These are phyloP conservation scores for Suhomyces pyralidae DNA, from an alignment of 805 yeast species.

Conservation along the genomic window DNA sequence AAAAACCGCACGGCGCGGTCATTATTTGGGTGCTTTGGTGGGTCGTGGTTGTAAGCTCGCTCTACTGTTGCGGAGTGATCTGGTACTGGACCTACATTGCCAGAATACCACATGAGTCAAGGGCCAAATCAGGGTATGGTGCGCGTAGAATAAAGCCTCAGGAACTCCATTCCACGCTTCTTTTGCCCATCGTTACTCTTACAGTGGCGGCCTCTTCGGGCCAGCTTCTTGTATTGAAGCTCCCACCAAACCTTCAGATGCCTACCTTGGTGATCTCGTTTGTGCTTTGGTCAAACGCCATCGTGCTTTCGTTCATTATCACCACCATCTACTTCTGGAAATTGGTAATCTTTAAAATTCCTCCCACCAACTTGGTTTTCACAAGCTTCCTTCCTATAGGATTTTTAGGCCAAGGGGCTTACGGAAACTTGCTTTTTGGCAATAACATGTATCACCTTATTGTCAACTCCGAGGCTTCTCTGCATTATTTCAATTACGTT, in stretches of 20 bases:
- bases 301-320: conserved; percentile 51
- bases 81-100: conserved; percentile 47
- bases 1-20: conserved; percentile 38
- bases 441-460: conserved; percentile 31
- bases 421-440: conserved; percentile 58
- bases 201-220: conserved; percentile 79
- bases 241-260: conserved; percentile 46
- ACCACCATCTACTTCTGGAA: conserved; percentile 60
- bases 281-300: conserved; percentile 68
- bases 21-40: conserved; percentile 70
- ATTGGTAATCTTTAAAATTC: conserved; percentile 55
- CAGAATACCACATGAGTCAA: conserved; percentile 11
- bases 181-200: conserved; percentile 76
- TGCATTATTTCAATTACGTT: conserved; percentile 1
- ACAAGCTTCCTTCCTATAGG: conserved; percentile 80
- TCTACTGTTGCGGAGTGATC: conserved; percentile 60
- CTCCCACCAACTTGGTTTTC: conserved; percentile 53
- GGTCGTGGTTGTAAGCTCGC: conserved; percentile 54
- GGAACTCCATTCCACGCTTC: conserved; percentile 52
- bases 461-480: conserved; percentile 4
- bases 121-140: neutral
- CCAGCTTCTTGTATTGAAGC: conserved; percentile 44
- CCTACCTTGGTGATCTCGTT: conserved; percentile 53
- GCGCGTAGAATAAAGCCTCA: conserved; percentile 10
- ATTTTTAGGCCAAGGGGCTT: conserved; percentile 82